A percentile compares a stretch with the other conserved stretches of the same genome.
Evolutionary conservation across 176 grass and related monocot genomes (phyloP).

Genomic region (Cenchrus fungigraminus): DNA sequence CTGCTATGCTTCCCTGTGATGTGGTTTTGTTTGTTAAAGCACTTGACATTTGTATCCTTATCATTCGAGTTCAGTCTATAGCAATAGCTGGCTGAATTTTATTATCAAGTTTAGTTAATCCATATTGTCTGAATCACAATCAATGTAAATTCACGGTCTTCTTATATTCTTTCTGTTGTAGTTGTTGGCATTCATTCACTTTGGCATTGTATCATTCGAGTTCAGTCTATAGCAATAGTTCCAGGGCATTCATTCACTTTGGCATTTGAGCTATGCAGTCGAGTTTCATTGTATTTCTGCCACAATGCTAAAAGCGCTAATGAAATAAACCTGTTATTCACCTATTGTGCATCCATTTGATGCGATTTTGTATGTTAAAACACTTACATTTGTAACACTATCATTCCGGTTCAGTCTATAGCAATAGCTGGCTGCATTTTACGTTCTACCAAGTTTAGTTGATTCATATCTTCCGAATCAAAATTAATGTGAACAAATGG

Average conservation of each 20-base stretch:
- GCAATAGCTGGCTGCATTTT: neutral
- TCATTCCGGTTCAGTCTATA: constrained; percentile 5
- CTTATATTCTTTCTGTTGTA: neutral
- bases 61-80: constrained; percentile 4
- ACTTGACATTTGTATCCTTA: neutral
- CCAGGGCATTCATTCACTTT: neutral
- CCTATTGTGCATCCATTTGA: neutral
- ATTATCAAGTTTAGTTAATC: neutral
- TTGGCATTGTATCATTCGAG: no score
- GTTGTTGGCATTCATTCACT: neutral
- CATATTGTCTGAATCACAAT: neutral
- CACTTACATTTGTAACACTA: constrained; percentile 10
- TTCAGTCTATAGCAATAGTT: no score
- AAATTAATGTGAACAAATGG: neutral
- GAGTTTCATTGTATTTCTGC: neutral
- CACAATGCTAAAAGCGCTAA: neutral
- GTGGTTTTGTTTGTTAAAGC: neutral
- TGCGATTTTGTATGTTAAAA: neutral
- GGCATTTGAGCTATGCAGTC: neutral
- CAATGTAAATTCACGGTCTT: neutral
- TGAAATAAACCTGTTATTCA: constrained; percentile 1
- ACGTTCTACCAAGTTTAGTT: neutral
- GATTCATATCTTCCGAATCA: neutral
- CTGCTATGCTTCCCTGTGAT: neutral
- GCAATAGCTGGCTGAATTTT: neutral